Percentiles rank a stretch among this genome's conserved stretches.
Evolutionary conservation across 139 green algal species (phyloP).

Genomic region (Closterium sp.): DNA sequence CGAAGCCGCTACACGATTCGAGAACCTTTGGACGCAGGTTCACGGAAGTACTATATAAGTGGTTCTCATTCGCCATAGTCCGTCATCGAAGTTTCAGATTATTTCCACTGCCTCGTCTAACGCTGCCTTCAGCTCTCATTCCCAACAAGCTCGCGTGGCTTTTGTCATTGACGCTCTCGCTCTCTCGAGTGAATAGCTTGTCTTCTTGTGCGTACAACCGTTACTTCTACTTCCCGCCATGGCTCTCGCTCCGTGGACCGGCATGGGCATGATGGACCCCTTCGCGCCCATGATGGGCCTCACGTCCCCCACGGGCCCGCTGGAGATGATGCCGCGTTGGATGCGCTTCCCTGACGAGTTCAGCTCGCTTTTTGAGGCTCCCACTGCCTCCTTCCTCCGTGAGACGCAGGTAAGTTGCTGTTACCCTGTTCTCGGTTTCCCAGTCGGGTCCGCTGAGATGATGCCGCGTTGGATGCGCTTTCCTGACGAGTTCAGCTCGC

Average conservation of each 20-base stretch:
- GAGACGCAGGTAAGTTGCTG: conserved; percentile 6
- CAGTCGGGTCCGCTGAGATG: too few relatives aligned
- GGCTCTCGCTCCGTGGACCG: background rate
- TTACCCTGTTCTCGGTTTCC: too few relatives aligned
- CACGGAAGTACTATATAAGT: too few relatives aligned
- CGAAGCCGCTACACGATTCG: too few relatives aligned
- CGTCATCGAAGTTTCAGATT: too few relatives aligned
- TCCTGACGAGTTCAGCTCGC: conserved; percentile 42
- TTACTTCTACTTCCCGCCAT: background rate
- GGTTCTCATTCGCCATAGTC: too few relatives aligned
- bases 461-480: background rate
- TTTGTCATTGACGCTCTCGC: too few relatives aligned
- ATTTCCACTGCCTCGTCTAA: too few relatives aligned
- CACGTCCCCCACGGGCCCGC: background rate
- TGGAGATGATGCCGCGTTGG: background rate
- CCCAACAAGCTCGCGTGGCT: too few relatives aligned
- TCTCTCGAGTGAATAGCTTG: too few relatives aligned
- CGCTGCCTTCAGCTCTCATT: too few relatives aligned
- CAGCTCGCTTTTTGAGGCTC: conserved; percentile 35
- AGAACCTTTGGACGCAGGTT: background rate
- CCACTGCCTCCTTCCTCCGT: conserved; percentile 1
- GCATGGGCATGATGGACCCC: background rate
- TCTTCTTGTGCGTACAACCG: background rate
- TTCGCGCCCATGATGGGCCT: background rate
- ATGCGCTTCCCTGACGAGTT: conserved; percentile 38